Percentiles rank a stretch among this genome's conserved stretches.
These are phyloP conservation scores for Chrysoporthe cubensis DNA, from an alignment of 2,329 filamentous ascomycete genomes.

Conservation along the genomic window DNA sequence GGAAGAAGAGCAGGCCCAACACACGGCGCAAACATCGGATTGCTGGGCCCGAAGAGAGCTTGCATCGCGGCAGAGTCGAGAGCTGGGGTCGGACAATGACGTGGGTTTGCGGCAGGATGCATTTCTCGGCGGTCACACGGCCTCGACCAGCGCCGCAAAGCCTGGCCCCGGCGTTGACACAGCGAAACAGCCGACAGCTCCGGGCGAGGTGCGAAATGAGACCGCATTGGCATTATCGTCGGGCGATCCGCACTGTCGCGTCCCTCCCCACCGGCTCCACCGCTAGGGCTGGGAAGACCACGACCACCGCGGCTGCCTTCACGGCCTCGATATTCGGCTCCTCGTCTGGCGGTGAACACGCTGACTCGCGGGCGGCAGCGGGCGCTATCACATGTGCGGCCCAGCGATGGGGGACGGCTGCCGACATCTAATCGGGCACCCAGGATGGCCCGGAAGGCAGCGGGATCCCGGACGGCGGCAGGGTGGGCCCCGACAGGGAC, in stretches of 20 bases:
- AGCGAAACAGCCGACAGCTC: too few relatives aligned
- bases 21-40: neutral
- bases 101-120: neutral
- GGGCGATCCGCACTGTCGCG: neutral
- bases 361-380: neutral
- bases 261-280: neutral
- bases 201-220: neutral
- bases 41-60: neutral
- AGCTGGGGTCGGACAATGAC: neutral
- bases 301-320: neutral
- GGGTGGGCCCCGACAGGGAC: constrained; percentile 7
- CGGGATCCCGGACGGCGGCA: neutral
- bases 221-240: neutral
- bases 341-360: neutral
- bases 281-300: neutral
- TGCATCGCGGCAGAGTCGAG: neutral
- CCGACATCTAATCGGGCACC: neutral
- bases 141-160: neutral
- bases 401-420: neutral
- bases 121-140: constrained; percentile 6
- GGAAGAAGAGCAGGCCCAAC: neutral
- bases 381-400: too few relatives aligned
- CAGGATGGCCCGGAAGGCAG: neutral
- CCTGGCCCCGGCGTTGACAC: too few relatives aligned
- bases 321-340: neutral